A percentile compares a stretch with the other conserved stretches of the same genome.
phyloP scores from a whole-genome alignment of 208 protist genomes.

The Naegleria lovaniensis region DNA sequence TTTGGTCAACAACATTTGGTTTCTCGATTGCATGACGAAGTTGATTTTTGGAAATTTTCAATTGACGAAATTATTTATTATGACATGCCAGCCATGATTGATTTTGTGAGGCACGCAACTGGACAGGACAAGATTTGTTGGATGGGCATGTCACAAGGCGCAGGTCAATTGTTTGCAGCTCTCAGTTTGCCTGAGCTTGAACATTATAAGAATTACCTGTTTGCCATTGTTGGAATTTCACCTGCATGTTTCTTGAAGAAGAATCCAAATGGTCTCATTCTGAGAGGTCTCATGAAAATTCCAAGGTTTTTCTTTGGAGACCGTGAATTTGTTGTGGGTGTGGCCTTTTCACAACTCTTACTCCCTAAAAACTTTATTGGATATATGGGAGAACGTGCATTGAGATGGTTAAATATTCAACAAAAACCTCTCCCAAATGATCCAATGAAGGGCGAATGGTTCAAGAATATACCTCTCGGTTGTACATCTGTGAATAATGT shows the following conservation, averaged over 20 bases:
- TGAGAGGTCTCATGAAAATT: background rate
- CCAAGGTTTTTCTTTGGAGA: background rate
- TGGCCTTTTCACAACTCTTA: background rate
- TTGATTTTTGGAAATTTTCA: conserved; percentile 25
- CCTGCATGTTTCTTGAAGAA: conserved; percentile 7
- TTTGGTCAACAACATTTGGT: conserved; percentile 23
- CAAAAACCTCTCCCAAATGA: background rate
- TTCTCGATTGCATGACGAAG: background rate
- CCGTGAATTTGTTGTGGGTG: background rate
- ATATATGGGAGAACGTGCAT: background rate
- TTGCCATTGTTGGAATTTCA: background rate
- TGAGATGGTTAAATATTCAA: background rate
- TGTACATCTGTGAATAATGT: conserved; percentile 16
- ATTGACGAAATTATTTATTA: conserved; percentile 39
- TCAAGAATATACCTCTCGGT: background rate
- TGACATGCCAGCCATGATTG: conserved; percentile 39
- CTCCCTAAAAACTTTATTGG: background rate
- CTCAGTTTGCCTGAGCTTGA: background rate
- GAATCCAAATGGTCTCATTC: background rate
- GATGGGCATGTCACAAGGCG: conserved; percentile 40
- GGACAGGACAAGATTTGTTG: conserved; percentile 19
- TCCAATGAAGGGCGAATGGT: background rate
- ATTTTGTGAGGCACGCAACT: conserved; percentile 27
- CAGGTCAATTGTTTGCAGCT: conserved; percentile 9
- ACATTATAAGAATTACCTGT: background rate